Base-by-base conservation (phyloP, 805 yeast species). In the Hagleromyces aurorensis region DNA sequence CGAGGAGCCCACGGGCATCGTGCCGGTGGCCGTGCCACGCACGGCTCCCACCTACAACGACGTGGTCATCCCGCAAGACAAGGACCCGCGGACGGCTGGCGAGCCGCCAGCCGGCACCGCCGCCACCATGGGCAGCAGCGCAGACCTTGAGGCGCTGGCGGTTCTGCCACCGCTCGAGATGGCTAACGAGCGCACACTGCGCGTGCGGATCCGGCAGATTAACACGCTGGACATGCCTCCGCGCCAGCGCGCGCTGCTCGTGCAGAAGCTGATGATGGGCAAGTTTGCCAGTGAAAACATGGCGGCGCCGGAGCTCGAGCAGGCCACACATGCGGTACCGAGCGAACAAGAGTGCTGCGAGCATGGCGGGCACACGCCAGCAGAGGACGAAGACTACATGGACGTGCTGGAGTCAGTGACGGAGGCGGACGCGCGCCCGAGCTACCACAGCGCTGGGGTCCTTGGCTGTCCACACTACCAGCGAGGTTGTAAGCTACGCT, bases 401-500 rank as follows among this genome's bases (percentile, higher is more conserved):
- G 12, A 14, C 9, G 33, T 30, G 2, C 32, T 39, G 5, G 41
- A 72, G 2, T 48, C 63, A 3, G 53, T 75, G 1, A 60, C 69
- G 0, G 68, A 63, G 6, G 45, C 50, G 11, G 85, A 78, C 43
- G 61, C 53, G 23, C 33, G 43, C 13, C 71, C 77, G 1, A 56
- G 74, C 0, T 78, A 62, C 44, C 63, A 65, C 43, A 65, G 67
- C 55, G 58, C 60, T 9, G 60, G 61, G 2, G 59, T 70, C 2
- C 51, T 78, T 16, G 96, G 96, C 3, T 87, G 96, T 51, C 61
- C 59, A 13, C 96, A 87, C 56, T 87, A 87, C 56, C 80, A 75
- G 47, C 61, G 94, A 19, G 77, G 78, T 37, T 85, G 94, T 59
- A 85, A 86, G 51, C 55, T 82, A 28, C 91, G 83, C 46, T 87